phyloP scores from a whole-genome alignment of 2,329 filamentous ascomycete species.

The Taxawa tesnikishii region DNA sequence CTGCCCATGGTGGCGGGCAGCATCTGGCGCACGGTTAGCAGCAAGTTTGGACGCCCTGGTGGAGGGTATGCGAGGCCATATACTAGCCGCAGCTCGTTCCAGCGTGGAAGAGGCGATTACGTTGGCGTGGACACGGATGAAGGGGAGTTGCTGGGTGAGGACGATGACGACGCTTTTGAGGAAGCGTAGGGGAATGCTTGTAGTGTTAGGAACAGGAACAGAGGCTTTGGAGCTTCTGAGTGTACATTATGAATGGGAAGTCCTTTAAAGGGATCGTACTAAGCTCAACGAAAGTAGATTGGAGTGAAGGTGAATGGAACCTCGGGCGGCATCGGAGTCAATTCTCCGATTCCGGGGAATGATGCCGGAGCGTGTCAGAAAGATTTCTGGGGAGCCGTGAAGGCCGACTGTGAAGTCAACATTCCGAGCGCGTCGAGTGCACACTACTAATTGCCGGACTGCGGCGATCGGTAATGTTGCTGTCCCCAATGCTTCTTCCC shows the following conservation, averaged over 20 bases:
- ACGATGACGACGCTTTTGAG: conserved; percentile 84
- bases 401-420: too few relatives aligned
- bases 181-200: conserved; percentile 3
- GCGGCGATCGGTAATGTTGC: too few relatives aligned
- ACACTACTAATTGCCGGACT: too few relatives aligned
- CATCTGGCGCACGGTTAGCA: conserved; percentile 54
- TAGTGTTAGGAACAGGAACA: not conserved
- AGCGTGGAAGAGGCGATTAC: conserved; percentile 77
- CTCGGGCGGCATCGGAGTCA: too few relatives aligned
- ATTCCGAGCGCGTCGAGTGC: too few relatives aligned
- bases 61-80: conserved; percentile 55
- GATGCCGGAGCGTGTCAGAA: too few relatives aligned
- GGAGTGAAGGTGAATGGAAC: too few relatives aligned
- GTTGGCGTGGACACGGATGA: conserved; percentile 83
- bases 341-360: too few relatives aligned
- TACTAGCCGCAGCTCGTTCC: conserved; percentile 81
- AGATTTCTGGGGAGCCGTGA: too few relatives aligned
- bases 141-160: conserved; percentile 84
- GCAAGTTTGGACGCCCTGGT: conserved; percentile 37
- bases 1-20: conserved; percentile 58
- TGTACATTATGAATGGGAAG: not conserved
- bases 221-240: not conserved
- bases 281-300: too few relatives aligned
- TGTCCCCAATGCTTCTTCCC: too few relatives aligned
- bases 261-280: too few relatives aligned